A percentile compares a stretch with the other conserved stretches of the same genome.
These are phyloP conservation scores for Canavalia gladiata DNA, from an alignment of 306 rosid species.

Conservation along the genomic window DNA sequence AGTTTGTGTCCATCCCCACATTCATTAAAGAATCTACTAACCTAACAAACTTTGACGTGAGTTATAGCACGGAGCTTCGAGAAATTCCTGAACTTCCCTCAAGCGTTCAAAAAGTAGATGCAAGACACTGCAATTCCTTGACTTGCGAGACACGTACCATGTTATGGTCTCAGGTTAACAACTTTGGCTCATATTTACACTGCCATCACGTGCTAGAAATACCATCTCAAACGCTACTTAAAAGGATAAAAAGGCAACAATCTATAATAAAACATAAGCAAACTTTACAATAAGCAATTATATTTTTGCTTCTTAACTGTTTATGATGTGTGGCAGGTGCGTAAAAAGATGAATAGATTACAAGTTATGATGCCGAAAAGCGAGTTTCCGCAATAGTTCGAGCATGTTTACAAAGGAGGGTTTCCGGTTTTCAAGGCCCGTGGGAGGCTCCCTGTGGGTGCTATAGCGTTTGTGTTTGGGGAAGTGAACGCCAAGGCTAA, in stretches of 20 bases:
- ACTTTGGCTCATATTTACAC: background rate
- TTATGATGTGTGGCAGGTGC: background rate
- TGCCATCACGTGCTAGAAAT: no score
- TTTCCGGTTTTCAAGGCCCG: background rate
- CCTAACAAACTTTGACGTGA: background rate
- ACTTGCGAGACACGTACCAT: background rate
- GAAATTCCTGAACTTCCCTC: background rate
- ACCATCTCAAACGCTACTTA: background rate
- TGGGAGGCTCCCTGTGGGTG: constrained; percentile 4
- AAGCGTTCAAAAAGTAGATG: background rate
- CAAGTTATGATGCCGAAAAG: background rate
- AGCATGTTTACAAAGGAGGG: background rate
- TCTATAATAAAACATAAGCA: no score
- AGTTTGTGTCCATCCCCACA: background rate
- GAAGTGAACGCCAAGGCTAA: background rate
- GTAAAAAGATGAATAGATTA: background rate
- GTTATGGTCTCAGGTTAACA: background rate
- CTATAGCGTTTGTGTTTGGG: background rate
- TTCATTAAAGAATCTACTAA: background rate
- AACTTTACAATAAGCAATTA: background rate
- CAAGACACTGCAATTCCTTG: background rate
- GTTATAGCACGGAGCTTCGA: background rate
- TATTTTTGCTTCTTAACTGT: background rate
- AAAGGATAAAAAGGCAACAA: no score
- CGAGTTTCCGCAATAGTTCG: background rate